These are phyloP conservation scores for Isoetes taiwanensis DNA, from an alignment of 75 land plant species.

Conservation along the genomic window DNA sequence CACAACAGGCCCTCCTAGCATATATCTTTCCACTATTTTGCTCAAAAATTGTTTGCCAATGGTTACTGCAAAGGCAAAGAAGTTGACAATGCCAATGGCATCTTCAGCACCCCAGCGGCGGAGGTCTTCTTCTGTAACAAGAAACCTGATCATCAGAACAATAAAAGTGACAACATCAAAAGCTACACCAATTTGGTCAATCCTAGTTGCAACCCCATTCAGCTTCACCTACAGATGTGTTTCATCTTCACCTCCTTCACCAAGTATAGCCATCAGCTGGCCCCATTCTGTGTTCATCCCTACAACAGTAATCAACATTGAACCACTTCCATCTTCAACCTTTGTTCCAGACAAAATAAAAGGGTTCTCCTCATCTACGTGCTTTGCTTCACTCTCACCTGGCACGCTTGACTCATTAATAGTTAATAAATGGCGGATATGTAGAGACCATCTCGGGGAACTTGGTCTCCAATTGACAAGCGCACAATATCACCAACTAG, in stretches of 20 bases:
- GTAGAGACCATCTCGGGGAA: slow-evolving; percentile 51
- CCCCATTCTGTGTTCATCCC: slow-evolving; percentile 59
- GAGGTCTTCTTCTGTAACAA: too few relatives aligned
- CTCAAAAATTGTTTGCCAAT: too few relatives aligned
- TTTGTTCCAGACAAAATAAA: slow-evolving; percentile 46
- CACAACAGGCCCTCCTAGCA: too few relatives aligned
- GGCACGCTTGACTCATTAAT: slow-evolving; percentile 68
- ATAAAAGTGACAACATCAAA: slow-evolving; percentile 71
- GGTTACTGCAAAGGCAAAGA: slow-evolving; percentile 76
- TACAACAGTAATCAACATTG: slow-evolving; percentile 42
- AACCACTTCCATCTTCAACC: slow-evolving; percentile 36
- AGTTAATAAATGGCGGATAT: slow-evolving; percentile 31
- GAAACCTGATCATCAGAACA: slow-evolving; percentile 37
- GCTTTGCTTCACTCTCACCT: slow-evolving; percentile 47
- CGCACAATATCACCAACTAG: slow-evolving; percentile 54
- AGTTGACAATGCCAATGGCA: slow-evolving; percentile 45
- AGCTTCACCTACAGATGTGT: slow-evolving; percentile 51
- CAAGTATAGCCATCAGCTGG: slow-evolving; percentile 43
- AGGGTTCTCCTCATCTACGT: slow-evolving; percentile 12
- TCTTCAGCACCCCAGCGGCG: slow-evolving; percentile 62
- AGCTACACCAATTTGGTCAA: slow-evolving; percentile 43
- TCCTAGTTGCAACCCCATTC: slow-evolving; percentile 31
- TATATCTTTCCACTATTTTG: too few relatives aligned
- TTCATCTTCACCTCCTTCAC: slow-evolving; percentile 20
- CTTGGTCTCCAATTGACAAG: slow-evolving; percentile 50